These are phyloP conservation scores for Cladosporium sp. DNA, from an alignment of 2,329 filamentous ascomycete genomes.

Conservation along the genomic window DNA sequence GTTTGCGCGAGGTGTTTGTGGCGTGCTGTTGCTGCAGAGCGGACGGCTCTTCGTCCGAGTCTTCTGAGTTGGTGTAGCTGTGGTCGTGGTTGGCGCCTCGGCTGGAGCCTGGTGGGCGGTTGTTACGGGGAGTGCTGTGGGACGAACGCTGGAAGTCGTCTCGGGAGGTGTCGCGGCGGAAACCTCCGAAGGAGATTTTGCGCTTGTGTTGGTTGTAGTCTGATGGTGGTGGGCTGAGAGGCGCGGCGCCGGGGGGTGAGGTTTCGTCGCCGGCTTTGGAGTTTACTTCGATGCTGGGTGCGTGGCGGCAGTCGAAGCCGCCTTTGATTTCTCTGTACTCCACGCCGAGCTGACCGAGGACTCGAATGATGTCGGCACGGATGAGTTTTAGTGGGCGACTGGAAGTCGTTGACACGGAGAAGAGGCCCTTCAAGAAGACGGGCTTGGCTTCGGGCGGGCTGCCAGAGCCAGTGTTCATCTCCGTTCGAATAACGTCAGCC, in stretches of 20 bases:
- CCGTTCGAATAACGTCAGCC: constrained; percentile 40
- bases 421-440: constrained; percentile 91
- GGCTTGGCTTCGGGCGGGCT: constrained; percentile 82
- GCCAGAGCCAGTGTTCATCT: constrained; percentile 54
- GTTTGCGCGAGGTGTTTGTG: constrained; percentile 20
- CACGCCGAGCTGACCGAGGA: constrained; percentile 82
- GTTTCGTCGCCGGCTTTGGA: constrained; percentile 33
- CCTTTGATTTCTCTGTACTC: constrained; percentile 89
- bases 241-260: constrained; percentile 51
- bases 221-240: constrained; percentile 45
- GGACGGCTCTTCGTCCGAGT: constrained; percentile 27
- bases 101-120: constrained; percentile 30
- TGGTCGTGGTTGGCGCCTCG: constrained; percentile 59
- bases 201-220: constrained; percentile 55
- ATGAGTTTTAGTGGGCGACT: constrained; percentile 85
- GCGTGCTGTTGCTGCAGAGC: constrained; percentile 14
- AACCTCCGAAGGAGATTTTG: constrained; percentile 78
- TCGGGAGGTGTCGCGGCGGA: constrained; percentile 53
- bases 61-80: constrained; percentile 64
- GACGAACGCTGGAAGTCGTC: constrained; percentile 55
- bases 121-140: constrained; percentile 44
- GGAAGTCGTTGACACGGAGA: constrained; percentile 95
- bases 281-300: constrained; percentile 82
- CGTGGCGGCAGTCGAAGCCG: constrained; percentile 83
- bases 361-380: constrained; percentile 81